Evolutionary conservation across 2,329 filamentous ascomycete species (phyloP), one percentile per base, ranked within the genome.

Genomic region (Ophiognomonia clavigignenti-juglandacearum): DNA sequence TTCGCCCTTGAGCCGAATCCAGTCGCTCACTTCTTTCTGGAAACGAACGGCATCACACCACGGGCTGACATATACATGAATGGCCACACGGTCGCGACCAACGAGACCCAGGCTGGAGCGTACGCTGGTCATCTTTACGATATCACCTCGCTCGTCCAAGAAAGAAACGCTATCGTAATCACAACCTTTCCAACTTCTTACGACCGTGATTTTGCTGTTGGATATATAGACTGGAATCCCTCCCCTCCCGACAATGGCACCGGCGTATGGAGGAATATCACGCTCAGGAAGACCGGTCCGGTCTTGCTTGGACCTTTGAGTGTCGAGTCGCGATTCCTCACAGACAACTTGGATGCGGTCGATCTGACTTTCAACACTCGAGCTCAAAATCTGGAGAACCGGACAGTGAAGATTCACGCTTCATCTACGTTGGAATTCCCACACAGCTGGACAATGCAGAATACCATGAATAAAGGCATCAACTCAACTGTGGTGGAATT

Each of bases 181-280:
- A 66, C 68, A 32, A 74, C 71, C 0, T 71, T 82, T 52, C 79
- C 80, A 0, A 82, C 80, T 0, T 67, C 80, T 52, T 83, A 82
- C 57, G 68, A 75, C 14, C 69, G 73, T 20, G 78, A 84, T 50
- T 72, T 84, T 43, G 78, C 74, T 0, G 61, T 81, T 9, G 77
- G 77, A 0, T 83, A 80, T 46, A 72, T 79, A 1, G 79, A 83
- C 54, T 83, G 80, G 79, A 82, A 82, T 45, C 78, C 78, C 0
- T 74, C 75, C 45, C 77, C 80, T 0, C 71, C 77, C 0, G 80
- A 84, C 57, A 82, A 83, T 39, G 80, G 80, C 3, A 82, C 78
- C 0, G 80, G 80, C 0, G 65, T 85, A 8, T 85, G 81, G 81
- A 69, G 81, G 5, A 66, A 82, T 35, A 65, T 84, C 1, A 69